Percentiles rank a stretch among this genome's conserved stretches.
phyloP scores from a whole-genome alignment of 2,329 filamentous ascomycete species.

The Lasiodiplodia sp. region DNA sequence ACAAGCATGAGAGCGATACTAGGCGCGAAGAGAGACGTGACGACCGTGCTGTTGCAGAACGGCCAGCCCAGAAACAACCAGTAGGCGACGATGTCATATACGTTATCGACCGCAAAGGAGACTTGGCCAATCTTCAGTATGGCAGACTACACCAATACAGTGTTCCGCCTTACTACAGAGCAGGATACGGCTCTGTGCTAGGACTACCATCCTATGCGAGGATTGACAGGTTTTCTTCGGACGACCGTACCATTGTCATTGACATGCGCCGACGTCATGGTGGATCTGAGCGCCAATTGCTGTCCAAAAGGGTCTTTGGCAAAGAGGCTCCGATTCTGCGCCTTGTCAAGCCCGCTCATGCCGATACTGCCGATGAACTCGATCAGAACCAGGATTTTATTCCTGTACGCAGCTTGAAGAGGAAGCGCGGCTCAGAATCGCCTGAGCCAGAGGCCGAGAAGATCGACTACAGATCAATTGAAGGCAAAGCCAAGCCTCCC shows the following conservation, averaged over 20 bases:
- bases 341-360: conserved; percentile 35
- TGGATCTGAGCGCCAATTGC: conserved; percentile 57
- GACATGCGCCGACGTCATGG: conserved; percentile 45
- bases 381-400: conserved; percentile 42
- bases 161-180: conserved; percentile 74
- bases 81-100: conserved; percentile 37
- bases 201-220: conserved; percentile 67
- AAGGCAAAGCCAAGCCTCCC: conserved; percentile 38
- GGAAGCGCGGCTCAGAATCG: conserved; percentile 34
- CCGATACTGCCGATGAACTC: background rate
- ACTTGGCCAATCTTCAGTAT: conserved; percentile 76
- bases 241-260: conserved; percentile 55
- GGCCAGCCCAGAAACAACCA: background rate
- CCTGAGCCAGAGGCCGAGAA: conserved; percentile 33
- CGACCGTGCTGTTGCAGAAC: background rate
- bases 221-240: conserved; percentile 71
- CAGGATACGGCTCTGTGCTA: conserved; percentile 73
- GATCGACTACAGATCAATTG: conserved; percentile 49
- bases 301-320: conserved; percentile 35
- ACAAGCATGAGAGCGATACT: background rate
- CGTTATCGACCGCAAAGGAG: conserved; percentile 76
- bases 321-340: conserved; percentile 39
- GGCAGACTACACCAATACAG: conserved; percentile 75
- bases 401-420: conserved; percentile 35
- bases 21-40: background rate